Percentiles rank a stretch among this genome's conserved stretches.
Conservation (phyloP, 345 rosid species). For the rapeseed (Brassica napus) region Da-Ae NC_063436.1:4959001-4959500, state of each 20-base stretch:
- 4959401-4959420: constrained; percentile 7
- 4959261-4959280: not conserved
- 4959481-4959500: constrained; percentile 18
- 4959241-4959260: no score
- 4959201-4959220: no score
- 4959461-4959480: constrained; percentile 14
- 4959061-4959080: not conserved
- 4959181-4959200: no score
- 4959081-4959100: not conserved
- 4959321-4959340: not conserved
- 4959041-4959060: not conserved
- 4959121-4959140: not conserved
- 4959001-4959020: not conserved
- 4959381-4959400: not conserved
- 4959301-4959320: not conserved
- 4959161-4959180: not conserved
- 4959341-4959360: no score
- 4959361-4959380: not conserved
- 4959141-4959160: not conserved
- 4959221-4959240: no score
- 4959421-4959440: not conserved
- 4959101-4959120: not conserved
- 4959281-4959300: not conserved
- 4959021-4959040: not conserved
- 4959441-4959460: not conserved